Percentiles rank a stretch among this genome's conserved stretches.
These are phyloP conservation scores for Pyrenophora graminea DNA, from an alignment of 2,329 filamentous ascomycete genomes.

Conservation along the genomic window DNA sequence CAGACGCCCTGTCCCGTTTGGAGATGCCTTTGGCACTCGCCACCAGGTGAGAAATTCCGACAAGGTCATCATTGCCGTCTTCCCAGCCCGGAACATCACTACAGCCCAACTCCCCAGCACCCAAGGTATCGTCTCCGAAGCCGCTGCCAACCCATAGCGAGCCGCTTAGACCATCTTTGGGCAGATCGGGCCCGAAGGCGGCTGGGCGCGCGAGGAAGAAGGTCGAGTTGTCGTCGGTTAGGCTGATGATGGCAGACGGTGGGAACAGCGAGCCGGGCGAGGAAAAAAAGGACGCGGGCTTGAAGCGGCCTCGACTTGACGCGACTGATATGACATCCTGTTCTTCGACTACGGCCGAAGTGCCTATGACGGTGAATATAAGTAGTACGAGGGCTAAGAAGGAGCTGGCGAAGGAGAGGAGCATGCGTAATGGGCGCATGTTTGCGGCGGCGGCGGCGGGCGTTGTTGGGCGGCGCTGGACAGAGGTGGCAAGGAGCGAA, in stretches of 20 bases:
- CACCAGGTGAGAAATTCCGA: constrained; percentile 8
- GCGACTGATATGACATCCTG: constrained; percentile 16
- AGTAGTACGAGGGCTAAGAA: constrained; percentile 51
- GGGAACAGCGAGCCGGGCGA: constrained; percentile 84
- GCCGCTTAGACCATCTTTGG: constrained; percentile 76
- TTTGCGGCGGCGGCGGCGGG: constrained; percentile 16
- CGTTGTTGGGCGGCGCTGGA: neutral
- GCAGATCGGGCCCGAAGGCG: constrained; percentile 84
- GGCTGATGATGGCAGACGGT: constrained; percentile 90
- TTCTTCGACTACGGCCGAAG: constrained; percentile 23
- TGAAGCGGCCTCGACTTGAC: constrained; percentile 41
- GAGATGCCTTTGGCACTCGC: neutral
- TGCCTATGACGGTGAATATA: constrained; percentile 45
- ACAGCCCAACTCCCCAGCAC: constrained; percentile 83
- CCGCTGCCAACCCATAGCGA: constrained; percentile 92
- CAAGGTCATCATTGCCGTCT: constrained; percentile 49
- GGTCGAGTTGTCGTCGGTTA: constrained; percentile 97
- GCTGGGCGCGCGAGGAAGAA: constrained; percentile 93
- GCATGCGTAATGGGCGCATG: constrained; percentile 44
- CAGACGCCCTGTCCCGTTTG: constrained; percentile 7
- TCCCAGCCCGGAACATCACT: constrained; percentile 92
- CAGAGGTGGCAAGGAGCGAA: constrained; percentile 4
- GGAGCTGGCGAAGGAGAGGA: constrained; percentile 51
- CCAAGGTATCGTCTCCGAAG: constrained; percentile 76
- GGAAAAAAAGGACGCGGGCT: constrained; percentile 55